These are phyloP conservation scores for Tuber borchii DNA, from an alignment of 495 filamentous ascomycete species.

Conservation along the genomic window DNA sequence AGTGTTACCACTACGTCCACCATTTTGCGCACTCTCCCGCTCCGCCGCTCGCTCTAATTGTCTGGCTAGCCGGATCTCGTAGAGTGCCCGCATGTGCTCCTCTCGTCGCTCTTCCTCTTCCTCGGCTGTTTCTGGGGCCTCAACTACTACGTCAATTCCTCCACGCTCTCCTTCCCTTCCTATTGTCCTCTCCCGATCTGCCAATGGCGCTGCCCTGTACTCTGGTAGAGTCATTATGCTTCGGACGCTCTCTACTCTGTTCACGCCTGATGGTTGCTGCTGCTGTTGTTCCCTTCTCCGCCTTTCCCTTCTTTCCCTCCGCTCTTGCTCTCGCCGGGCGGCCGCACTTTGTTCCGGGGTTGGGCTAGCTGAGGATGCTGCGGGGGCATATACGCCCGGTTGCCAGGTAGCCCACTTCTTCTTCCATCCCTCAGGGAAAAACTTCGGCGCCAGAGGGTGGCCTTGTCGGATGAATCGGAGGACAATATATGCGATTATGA, in stretches of 20 bases:
- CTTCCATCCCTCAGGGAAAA: conserved; percentile 56
- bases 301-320: background rate
- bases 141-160: conserved; percentile 86
- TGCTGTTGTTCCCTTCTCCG: conserved; percentile 20
- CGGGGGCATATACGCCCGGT: conserved; percentile 42
- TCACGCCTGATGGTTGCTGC: conserved; percentile 48
- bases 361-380: conserved; percentile 29
- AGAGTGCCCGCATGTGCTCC: conserved; percentile 84
- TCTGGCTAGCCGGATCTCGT: conserved; percentile 76
- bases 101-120: conserved; percentile 79
- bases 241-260: conserved; percentile 77
- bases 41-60: conserved; percentile 66
- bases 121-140: conserved; percentile 63
- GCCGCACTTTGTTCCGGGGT: conserved; percentile 36
- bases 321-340: conserved; percentile 24
- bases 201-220: conserved; percentile 55
- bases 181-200: conserved; percentile 74
- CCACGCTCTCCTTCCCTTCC: conserved; percentile 84
- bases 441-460: conserved; percentile 49
- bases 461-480: conserved; percentile 49
- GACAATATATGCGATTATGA: conserved; percentile 47
- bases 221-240: conserved; percentile 87
- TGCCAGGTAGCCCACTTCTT: conserved; percentile 57
- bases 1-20: conserved; percentile 57
- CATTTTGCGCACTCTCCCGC: conserved; percentile 64